Percentiles rank a stretch among this genome's conserved stretches.
Conservation (phyloP, 2,329 filamentous ascomycete species). For the Trichoderma atroviride region DNA sequence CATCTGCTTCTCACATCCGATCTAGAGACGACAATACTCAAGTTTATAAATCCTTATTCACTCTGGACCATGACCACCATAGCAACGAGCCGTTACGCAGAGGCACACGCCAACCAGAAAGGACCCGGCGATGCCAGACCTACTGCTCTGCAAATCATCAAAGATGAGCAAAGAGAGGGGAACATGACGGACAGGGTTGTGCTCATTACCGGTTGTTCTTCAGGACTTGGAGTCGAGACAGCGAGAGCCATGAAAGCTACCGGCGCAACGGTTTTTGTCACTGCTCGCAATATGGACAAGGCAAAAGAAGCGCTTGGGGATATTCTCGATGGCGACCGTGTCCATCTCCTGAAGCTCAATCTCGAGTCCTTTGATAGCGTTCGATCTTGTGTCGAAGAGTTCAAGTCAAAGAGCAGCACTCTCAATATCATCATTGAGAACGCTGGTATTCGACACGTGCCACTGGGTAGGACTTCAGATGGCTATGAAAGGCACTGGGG, state of each 20-base stretch:
- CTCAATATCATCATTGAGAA: slow-evolving; percentile 48
- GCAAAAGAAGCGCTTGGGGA: slow-evolving; percentile 29
- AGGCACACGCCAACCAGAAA: slow-evolving; percentile 40
- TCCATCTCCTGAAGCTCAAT: slow-evolving; percentile 34
- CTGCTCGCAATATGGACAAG: slow-evolving; percentile 34
- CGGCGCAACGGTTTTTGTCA: slow-evolving; percentile 34
- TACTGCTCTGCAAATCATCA: slow-evolving; percentile 45
- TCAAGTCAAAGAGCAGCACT: slow-evolving; percentile 30
- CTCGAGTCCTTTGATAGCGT: slow-evolving; percentile 35
- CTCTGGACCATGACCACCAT: not conserved
- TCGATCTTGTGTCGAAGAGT: slow-evolving; percentile 29
- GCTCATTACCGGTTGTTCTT: slow-evolving; percentile 48
- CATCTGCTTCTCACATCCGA: not conserved
- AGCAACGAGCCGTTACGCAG: slow-evolving; percentile 25
- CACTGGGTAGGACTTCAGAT: slow-evolving; percentile 42
- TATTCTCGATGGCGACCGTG: slow-evolving; percentile 27
- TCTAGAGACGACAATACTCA: not conserved
- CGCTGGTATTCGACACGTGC: slow-evolving; percentile 46
- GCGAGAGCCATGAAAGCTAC: slow-evolving; percentile 48
- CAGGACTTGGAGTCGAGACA: slow-evolving; percentile 50
- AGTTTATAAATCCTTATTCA: not conserved
- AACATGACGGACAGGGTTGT: slow-evolving; percentile 43
- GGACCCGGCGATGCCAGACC: slow-evolving; percentile 46
- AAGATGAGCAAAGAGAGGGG: slow-evolving; percentile 40
- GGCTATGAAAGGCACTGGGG: slow-evolving; percentile 49